Base-by-base conservation (phyloP, 352 stramenopile genomes). In the Phytophthora macrochlamydospora region DNA sequence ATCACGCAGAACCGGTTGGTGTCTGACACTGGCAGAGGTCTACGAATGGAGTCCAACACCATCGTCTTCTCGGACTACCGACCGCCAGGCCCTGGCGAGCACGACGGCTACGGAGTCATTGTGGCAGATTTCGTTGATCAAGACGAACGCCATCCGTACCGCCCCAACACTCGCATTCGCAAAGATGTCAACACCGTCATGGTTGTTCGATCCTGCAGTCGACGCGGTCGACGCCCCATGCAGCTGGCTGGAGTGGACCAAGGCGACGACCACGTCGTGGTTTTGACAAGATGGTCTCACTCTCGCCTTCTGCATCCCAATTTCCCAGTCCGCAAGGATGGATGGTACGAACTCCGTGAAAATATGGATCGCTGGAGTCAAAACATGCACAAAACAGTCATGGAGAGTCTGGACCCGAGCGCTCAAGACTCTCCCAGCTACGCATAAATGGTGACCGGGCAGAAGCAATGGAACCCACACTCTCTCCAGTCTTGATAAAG, bases 341-440 rank as follows among this genome's bases (percentile, higher is more conserved):
- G 62, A 45, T 75, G 74, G 62, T 59, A 74, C 35, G 76, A 78
- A 37, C 38, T 85, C 44, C 73, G 68, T 4, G 65, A 80, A 28
- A 76, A 71, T 35, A 78, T 81, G 70, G 73, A 82, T 35, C 48
- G 57, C 18, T 81, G 70, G 70, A 75, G 73, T 45, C 71, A 79
- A 44, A 79, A 62, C 14, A 76, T 84, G 61, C 73, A 80, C 51
- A 62, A 74, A 7, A 76, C 63, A 12, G 67, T 84, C 33, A 65
- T 71, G 54, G 69, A 79, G 44, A 71, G 55, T 29, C 59, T 79
- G 43, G 55, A 56, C 11, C 37, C 61, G 18, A 35, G 14, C 28
- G 38, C 48, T 2, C 35, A 55, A 14, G 48, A n/a, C 38, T 46
- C 53, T 49, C 35, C 54, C 2, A 68, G 18, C 18, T 24, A 24